Evolutionary conservation across 2,329 filamentous ascomycete genomes (phyloP).

Genomic region (Phaeosphaeria sp.): DNA sequence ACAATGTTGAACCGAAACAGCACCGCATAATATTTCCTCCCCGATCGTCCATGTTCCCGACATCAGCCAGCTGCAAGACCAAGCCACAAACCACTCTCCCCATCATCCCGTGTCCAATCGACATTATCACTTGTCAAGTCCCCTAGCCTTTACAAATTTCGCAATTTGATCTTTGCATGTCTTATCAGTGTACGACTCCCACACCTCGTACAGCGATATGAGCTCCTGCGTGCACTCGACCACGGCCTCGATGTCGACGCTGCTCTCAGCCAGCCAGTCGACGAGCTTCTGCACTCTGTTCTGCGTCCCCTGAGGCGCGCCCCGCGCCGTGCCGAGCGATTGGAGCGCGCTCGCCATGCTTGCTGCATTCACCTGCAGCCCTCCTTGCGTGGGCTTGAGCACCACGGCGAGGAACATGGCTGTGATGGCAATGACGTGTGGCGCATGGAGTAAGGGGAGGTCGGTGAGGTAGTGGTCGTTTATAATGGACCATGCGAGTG

Average conservation of each 20-base stretch:
- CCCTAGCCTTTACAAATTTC: slow-evolving; percentile 67
- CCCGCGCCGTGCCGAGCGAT: slow-evolving; percentile 41
- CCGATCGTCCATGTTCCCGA: not conserved
- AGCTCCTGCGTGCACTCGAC: slow-evolving; percentile 92
- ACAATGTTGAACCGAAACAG: not conserved
- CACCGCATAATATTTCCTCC: not conserved
- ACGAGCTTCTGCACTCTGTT: slow-evolving; percentile 71
- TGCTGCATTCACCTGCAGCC: slow-evolving; percentile 54
- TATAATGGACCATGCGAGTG: slow-evolving; percentile 80
- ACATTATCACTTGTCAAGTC: slow-evolving; percentile 59
- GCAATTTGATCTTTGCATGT: slow-evolving; percentile 68
- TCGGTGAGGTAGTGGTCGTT: slow-evolving; percentile 95
- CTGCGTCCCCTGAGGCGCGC: slow-evolving; percentile 48
- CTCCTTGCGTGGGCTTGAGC: slow-evolving; percentile 69
- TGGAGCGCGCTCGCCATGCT: slow-evolving; percentile 49
- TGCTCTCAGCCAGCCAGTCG: slow-evolving; percentile 85
- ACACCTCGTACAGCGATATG: slow-evolving; percentile 84
- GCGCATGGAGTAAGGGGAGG: slow-evolving; percentile 81
- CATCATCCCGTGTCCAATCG: slow-evolving; percentile 9
- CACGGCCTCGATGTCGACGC: slow-evolving; percentile 81
- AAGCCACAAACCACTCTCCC: not conserved
- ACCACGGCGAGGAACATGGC: slow-evolving; percentile 86
- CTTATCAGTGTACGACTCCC: slow-evolving; percentile 71
- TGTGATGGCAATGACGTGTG: slow-evolving; percentile 88
- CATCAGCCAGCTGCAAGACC: not conserved